Base-by-base conservation (phyloP, 1,284 basidiomycete genomes). In the Phellopilus nigrolimitatus region DNA sequence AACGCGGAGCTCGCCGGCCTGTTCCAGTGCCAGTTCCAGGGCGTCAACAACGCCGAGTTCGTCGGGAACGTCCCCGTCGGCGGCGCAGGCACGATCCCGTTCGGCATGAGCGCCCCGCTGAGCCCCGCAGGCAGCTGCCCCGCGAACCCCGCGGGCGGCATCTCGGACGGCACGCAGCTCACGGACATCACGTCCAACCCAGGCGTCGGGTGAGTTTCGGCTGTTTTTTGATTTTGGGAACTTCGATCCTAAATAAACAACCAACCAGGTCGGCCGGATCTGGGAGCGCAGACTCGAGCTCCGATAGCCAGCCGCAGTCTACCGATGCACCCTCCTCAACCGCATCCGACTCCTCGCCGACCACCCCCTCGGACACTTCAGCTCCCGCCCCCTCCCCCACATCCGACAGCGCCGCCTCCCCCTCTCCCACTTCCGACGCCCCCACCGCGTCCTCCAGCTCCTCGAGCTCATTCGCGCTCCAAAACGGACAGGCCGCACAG, bases 11-110 rank as follows among this genome's bases (percentile, higher is more conserved):
- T 79, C 28, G 68, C 72, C 42, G 77, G 77, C 1, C 66, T 79
- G 17, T 79, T 76, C 69, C 77, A 79, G 50, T 79, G 76, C 59
- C 77, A 80, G 60, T 80, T 77, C 60, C 62, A 67, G 25, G 73
- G 76, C 28, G 70, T 71, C 3, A 69, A 75, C 46, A 69, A 68
- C 42, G 65, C 64, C 12, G 34, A 15, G 34, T 79, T 79, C 57
- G 72, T 69, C 25, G 71, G 71, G 15, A 70, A 68, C 25, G 53
- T 65, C 15, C 53, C 61, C 21, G 62, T 67, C 36, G 71, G 72
- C 17, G 64, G 65, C 10, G 57, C 64, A 4, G 75, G 75, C 2
- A 78, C 72, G 22, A 68, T 76, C 46, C 76, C 75, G 3, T 71
- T 77, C 44, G 75, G 75, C 17, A 61, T 67, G 49, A 64, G 47